These are phyloP conservation scores for Suillus placidus DNA, from an alignment of 768 basidiomycete genomes.

Conservation along the genomic window DNA sequence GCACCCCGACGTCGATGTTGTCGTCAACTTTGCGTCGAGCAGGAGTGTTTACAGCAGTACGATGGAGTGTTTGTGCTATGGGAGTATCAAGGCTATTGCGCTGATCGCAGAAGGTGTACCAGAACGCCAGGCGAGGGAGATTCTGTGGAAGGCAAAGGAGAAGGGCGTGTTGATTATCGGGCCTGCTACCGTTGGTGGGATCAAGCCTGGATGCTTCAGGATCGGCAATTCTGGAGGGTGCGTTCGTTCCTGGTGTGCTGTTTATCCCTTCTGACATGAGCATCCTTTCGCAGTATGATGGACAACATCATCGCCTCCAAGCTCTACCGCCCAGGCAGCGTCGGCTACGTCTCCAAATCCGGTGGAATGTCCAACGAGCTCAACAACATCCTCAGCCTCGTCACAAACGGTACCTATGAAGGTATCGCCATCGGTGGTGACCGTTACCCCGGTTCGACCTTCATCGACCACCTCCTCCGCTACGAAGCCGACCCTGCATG, in stretches of 20 bases:
- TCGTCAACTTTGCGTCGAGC: conserved; percentile 96
- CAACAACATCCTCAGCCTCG: conserved; percentile 98
- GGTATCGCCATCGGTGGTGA: conserved; percentile 99
- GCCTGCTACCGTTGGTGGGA: conserved; percentile 98
- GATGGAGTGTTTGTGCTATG: conserved; percentile 77
- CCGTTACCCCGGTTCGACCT: conserved; percentile 96
- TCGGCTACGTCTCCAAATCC: conserved; percentile 99
- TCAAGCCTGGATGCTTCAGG: conserved; percentile 99
- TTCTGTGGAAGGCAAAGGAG: conserved; percentile 83
- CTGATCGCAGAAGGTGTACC: conserved; percentile 99
- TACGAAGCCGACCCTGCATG: conserved; percentile 97
- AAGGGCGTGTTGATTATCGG: conserved; percentile 93
- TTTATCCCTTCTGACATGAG: neutral
- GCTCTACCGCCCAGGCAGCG: conserved; percentile 95
- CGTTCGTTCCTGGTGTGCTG: neutral
- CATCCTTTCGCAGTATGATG: conserved; percentile 75
- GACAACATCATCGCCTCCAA: conserved; percentile 99
- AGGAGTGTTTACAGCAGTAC: conserved; percentile 95
- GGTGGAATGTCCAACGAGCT: conserved; percentile 99
- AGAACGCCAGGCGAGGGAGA: conserved; percentile 95
- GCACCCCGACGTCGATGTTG: conserved; percentile 95
- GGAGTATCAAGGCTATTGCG: conserved; percentile 61
- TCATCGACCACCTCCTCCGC: conserved; percentile 97
- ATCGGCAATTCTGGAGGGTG: conserved; percentile 98
- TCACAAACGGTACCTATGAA: conserved; percentile 98